Percentiles rank a stretch among this genome's conserved stretches.
phyloP scores from a whole-genome alignment of 192 early-diverging fungal genomes.

The Mortierella hygrophila region DNA sequence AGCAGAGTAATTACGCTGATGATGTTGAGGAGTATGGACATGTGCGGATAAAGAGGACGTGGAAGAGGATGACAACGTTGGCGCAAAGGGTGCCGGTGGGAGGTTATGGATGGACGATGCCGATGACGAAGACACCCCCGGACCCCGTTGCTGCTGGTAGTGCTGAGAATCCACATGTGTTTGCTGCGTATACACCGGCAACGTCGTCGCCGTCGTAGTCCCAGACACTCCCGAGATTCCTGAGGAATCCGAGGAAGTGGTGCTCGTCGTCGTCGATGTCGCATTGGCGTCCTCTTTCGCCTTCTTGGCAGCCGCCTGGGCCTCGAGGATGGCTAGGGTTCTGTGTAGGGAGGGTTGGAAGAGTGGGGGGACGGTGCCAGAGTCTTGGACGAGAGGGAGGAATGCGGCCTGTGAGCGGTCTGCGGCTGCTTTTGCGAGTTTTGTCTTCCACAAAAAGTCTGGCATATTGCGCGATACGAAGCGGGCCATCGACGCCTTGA shows the following conservation, averaged over 20 bases:
- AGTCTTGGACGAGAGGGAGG: conserved; percentile 7
- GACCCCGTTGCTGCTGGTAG: neutral
- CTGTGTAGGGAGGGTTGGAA: neutral
- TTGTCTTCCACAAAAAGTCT: neutral
- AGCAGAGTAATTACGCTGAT: neutral
- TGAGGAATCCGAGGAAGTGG: neutral
- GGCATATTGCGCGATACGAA: conserved; percentile 7
- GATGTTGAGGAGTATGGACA: neutral
- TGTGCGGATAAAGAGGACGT: neutral
- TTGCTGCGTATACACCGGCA: neutral
- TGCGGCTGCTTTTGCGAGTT: neutral
- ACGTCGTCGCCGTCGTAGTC: neutral
- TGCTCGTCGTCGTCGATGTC: no score
- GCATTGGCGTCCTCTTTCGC: neutral
- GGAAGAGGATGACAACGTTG: neutral
- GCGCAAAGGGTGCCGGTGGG: neutral
- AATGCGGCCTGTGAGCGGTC: conserved; percentile 1
- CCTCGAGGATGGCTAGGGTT: neutral
- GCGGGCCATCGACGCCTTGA: conserved; percentile 4
- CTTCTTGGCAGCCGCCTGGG: neutral
- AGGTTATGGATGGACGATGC: neutral
- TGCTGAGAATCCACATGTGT: neutral
- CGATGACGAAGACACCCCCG: neutral
- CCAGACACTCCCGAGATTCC: neutral
- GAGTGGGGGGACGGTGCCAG: neutral